Evolutionary conservation across 2,329 filamentous ascomycete genomes (phyloP).

Genomic region (Metarhizium anisopliae): DNA sequence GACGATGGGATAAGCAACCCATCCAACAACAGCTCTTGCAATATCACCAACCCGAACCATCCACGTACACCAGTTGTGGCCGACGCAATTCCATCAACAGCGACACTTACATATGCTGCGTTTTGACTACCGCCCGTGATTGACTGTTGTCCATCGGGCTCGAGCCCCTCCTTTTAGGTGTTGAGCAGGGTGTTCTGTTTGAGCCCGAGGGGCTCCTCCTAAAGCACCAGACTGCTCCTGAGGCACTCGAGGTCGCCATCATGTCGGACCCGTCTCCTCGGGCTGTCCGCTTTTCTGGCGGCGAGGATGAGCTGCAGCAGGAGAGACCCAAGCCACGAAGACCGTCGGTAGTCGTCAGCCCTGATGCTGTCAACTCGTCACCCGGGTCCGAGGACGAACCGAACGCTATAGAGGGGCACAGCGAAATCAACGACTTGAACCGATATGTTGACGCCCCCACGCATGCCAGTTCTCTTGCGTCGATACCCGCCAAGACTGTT

Average conservation of each 20-base stretch:
- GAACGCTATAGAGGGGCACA: slow-evolving; percentile 38
- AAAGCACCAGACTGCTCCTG: not conserved
- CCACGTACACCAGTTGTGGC: not conserved
- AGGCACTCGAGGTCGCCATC: slow-evolving; percentile 3
- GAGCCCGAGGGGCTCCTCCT: not conserved
- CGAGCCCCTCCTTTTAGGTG: slow-evolving; percentile 5
- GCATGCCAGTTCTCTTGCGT: slow-evolving; percentile 32
- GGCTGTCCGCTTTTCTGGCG: slow-evolving; percentile 46
- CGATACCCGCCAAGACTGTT: slow-evolving; percentile 29
- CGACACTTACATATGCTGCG: not conserved
- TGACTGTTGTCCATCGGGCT: slow-evolving; percentile 4
- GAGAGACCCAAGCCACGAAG: slow-evolving; percentile 34
- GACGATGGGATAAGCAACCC: not conserved
- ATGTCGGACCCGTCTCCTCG: slow-evolving; percentile 44
- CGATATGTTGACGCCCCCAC: slow-evolving; percentile 33
- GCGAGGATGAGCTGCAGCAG: slow-evolving; percentile 32
- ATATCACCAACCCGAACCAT: not conserved
- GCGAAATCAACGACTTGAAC: slow-evolving; percentile 35
- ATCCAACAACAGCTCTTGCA: not conserved
- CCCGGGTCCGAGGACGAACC: slow-evolving; percentile 27
- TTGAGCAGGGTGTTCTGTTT: not conserved
- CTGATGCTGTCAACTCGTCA: slow-evolving; percentile 17
- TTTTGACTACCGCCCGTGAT: not conserved
- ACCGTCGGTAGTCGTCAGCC: slow-evolving; percentile 17
- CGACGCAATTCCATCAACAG: not conserved